Conservation (phyloP, 805 yeast species). For the Tanozyma kutaoensis region DNA sequence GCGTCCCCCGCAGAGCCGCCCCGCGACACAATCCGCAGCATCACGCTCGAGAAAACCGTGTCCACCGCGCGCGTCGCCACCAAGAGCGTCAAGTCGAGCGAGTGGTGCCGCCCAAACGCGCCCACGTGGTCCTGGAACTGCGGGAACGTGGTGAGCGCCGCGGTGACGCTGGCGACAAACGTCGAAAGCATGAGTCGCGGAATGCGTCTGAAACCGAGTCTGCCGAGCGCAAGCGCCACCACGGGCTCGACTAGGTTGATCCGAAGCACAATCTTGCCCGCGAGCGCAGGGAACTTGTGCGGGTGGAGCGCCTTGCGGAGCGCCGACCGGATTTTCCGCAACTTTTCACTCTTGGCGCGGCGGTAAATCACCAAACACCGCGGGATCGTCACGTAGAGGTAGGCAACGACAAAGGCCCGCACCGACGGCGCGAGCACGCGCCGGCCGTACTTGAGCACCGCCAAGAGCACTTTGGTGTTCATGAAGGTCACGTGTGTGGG, state of each 20-base stretch:
- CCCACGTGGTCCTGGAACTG: constrained; percentile 17
- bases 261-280: constrained; percentile 17
- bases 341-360: constrained; percentile 4
- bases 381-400: constrained; percentile 21
- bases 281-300: constrained; percentile 20
- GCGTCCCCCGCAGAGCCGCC: no score
- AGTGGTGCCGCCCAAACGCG: constrained; percentile 14
- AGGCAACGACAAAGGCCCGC: constrained; percentile 20
- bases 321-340: constrained; percentile 6
- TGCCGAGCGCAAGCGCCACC: constrained; percentile 3
- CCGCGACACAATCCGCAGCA: no score
- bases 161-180: constrained; percentile 13
- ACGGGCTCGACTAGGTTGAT: constrained; percentile 18
- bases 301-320: constrained; percentile 14
- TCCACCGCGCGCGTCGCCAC: constrained; percentile 22
- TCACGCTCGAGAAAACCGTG: constrained; percentile 6
- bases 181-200: constrained; percentile 9
- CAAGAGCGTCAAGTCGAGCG: constrained; percentile 23
- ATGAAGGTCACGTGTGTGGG: no score
- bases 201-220: no score
- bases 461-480: neutral
- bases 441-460: neutral
- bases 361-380: no score
- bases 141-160: constrained; percentile 16
- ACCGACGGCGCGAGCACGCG: constrained; percentile 13